Base-by-base conservation (phyloP, 2,329 filamentous ascomycete species). In the Cladosporium halotolerans region DNA sequence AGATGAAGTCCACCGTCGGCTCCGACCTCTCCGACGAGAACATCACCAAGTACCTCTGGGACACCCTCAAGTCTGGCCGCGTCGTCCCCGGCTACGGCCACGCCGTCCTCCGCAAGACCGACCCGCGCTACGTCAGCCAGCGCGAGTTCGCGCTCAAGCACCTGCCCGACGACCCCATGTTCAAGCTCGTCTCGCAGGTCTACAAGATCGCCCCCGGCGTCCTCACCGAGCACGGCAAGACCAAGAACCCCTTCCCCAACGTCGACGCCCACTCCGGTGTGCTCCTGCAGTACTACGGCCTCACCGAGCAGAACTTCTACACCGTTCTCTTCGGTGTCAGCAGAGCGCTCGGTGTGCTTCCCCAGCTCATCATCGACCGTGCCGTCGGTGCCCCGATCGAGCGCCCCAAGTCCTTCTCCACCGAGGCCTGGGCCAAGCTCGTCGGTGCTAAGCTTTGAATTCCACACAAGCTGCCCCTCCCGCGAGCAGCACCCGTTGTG, bases 171-270 rank as follows among this genome's bases (percentile, higher is more conserved):
- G 93, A 97, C 82, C 91, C 92, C 68, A 95, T 99, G 91, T 99
- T 96, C 89, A 90, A 99, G 84, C 88, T 99, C 65, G 93, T 99
- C 79, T 95, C 88, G 83, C 93, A 99, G 81, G 93, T 99, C 66
- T 99, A 97, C 88, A 99, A 99, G 89, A 97, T 99, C 68, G 93
- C 93, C 61, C 93, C 93, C 62, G 88, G 86, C 69, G 93, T 99
- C 68, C 82, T 99, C 73, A 99, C 93, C 63, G 90, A 99, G 85
- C 93, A 99, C 81, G 93, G 93, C 79, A 99, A 99, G 89, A 97
- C 92, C 82, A 97, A 97, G 88, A 96, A 97, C 88, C 92, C 92
- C 63, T 97, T 82, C 83, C 93, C 93, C 76, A 97, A 97, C 80
- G 91, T 97, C 70, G 92, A 97, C 71, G 91, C 92, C 70, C 93